Evolutionary conservation across 2,329 filamentous ascomycete species (phyloP).

Genomic region (Anthostomella pinea): DNA sequence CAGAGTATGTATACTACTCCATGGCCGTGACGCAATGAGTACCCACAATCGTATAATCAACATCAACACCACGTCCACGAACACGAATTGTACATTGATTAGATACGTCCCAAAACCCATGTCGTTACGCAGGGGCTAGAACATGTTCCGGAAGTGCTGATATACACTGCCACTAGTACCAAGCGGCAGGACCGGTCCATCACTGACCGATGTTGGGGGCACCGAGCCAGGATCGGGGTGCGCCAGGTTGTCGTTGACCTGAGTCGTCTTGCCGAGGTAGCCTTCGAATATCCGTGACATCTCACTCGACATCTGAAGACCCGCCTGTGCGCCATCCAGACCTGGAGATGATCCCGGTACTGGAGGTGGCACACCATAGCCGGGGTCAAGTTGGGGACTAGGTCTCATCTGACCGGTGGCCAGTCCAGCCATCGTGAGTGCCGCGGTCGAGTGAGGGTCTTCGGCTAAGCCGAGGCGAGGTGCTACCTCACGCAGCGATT

Average conservation of each 20-base stretch:
- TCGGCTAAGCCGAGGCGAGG: constrained; percentile 63
- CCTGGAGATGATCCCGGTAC: constrained; percentile 14
- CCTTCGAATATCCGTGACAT: constrained; percentile 50
- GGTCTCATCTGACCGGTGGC: constrained; percentile 38
- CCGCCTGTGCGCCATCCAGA: constrained; percentile 36
- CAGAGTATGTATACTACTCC: no score
- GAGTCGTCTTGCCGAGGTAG: constrained; percentile 28
- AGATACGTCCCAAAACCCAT: no score
- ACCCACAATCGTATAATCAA: no score
- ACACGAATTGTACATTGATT: no score
- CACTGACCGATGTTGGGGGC: constrained; percentile 11
- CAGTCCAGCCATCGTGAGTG: constrained; percentile 54
- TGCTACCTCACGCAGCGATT: constrained; percentile 68
- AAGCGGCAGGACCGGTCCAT: constrained; percentile 5
- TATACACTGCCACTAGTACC: constrained; percentile 24
- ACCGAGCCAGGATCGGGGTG: constrained; percentile 10
- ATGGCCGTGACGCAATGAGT: no score
- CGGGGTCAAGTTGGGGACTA: constrained; percentile 10
- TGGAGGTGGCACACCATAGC: constrained; percentile 16
- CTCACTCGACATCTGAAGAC: constrained; percentile 49
- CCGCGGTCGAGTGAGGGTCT: constrained; percentile 51
- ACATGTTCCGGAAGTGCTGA: constrained; percentile 31
- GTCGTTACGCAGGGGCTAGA: no score
- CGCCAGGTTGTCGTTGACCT: constrained; percentile 11
- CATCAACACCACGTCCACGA: no score